A percentile compares a stretch with the other conserved stretches of the same genome.
Evolutionary conservation across 139 green algal species (phyloP).

Genomic region (Closterium sp.): DNA sequence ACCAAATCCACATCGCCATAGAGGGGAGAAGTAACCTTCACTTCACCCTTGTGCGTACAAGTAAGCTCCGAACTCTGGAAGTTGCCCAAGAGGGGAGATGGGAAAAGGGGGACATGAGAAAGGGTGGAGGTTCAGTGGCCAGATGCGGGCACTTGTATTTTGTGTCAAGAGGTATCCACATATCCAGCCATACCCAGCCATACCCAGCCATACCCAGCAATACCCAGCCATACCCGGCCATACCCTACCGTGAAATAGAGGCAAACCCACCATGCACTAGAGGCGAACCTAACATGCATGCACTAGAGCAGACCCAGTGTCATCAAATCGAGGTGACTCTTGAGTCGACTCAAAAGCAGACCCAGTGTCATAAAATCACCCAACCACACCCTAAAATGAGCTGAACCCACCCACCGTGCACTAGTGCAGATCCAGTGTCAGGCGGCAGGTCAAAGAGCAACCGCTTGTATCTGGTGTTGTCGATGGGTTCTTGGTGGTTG

Average conservation of each 20-base stretch:
- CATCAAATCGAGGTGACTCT: neutral
- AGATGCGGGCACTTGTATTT: no score
- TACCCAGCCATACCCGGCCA: no score
- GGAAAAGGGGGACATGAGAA: no score
- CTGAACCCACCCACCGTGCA: constrained; percentile 53
- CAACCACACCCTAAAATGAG: no score
- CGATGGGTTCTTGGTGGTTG: constrained; percentile 62
- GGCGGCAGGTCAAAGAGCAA: constrained; percentile 64
- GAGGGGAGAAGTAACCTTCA: neutral
- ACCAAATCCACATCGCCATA: neutral
- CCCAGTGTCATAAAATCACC: no score
- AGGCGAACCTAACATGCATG: neutral
- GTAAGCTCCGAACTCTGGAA: no score
- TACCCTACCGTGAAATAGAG: neutral
- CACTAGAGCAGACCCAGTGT: neutral
- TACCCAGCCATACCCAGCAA: no score
- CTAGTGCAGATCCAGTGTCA: constrained; percentile 32
- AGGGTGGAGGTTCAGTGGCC: no score
- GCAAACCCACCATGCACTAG: neutral
- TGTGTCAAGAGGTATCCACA: no score
- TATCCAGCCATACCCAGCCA: no score
- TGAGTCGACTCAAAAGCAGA: neutral
- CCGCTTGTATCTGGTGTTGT: constrained; percentile 72
- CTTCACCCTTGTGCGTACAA: no score
- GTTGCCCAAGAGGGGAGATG: no score